phyloP scores from a whole-genome alignment of 2,329 filamentous ascomycete genomes.

The Fusarium paranaense region DNA sequence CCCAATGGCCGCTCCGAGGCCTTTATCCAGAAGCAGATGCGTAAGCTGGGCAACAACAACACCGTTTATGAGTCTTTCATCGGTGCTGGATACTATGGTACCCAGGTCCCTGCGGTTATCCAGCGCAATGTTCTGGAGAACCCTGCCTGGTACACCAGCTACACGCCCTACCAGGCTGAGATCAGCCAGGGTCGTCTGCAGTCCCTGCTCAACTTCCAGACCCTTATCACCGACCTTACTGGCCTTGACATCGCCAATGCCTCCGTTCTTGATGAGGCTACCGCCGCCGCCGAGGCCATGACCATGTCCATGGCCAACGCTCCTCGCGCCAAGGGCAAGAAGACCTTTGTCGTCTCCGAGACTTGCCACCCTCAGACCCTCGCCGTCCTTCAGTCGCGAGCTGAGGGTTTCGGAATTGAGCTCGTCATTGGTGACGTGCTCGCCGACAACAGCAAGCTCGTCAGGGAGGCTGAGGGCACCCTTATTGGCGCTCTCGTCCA shows the following conservation, averaged over 20 bases:
- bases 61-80: slow-evolving; percentile 75
- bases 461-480: slow-evolving; percentile 82
- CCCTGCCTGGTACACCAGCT: slow-evolving; percentile 97
- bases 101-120: slow-evolving; percentile 87
- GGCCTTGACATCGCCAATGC: slow-evolving; percentile 90
- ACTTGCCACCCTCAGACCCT: slow-evolving; percentile 89
- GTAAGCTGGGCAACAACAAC: slow-evolving; percentile 60
- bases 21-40: slow-evolving; percentile 63
- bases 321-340: slow-evolving; percentile 74
- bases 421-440: slow-evolving; percentile 82
- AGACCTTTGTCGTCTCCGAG: slow-evolving; percentile 86
- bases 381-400: slow-evolving; percentile 84
- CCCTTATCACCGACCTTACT: slow-evolving; percentile 88
- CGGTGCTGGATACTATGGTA: slow-evolving; percentile 88
- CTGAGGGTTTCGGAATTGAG: slow-evolving; percentile 88
- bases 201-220: slow-evolving; percentile 95
- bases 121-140: slow-evolving; percentile 93
- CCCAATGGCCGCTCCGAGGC: slow-evolving; percentile 43
- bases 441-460: slow-evolving; percentile 68
- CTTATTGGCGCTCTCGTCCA: slow-evolving; percentile 91
- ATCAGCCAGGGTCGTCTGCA: slow-evolving; percentile 95
- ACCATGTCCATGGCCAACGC: slow-evolving; percentile 80
- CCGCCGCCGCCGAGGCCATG: slow-evolving; percentile 95
- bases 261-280: slow-evolving; percentile 89
- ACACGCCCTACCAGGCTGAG: slow-evolving; percentile 96